phyloP scores from a whole-genome alignment of 176 grass and related monocot genomes.

The Triticum timopheevii region DNA sequence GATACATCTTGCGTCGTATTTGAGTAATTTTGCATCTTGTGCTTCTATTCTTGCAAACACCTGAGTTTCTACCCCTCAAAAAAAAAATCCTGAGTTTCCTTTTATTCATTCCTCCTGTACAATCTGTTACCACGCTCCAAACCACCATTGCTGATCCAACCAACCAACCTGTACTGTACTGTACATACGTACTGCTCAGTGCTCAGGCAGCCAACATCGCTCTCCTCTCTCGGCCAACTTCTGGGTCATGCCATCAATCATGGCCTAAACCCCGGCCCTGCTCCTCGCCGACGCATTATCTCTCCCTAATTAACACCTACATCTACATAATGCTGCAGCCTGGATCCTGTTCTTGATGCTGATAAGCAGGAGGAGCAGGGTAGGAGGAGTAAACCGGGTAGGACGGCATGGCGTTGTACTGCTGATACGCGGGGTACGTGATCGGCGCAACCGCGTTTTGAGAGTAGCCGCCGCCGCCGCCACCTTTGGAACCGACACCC shows the following conservation, averaged over 20 bases:
- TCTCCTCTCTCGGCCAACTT: background rate
- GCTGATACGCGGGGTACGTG: constrained; percentile 31
- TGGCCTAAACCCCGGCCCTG: background rate
- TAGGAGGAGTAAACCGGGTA: constrained; percentile 44
- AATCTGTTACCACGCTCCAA: background rate
- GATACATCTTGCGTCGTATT: no score
- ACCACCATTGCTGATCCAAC: background rate
- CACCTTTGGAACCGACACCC: background rate
- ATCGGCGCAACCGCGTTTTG: background rate
- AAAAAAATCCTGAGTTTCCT: background rate
- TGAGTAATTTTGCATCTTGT: background rate
- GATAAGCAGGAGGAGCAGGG: constrained; percentile 11
- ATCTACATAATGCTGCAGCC: constrained; percentile 46
- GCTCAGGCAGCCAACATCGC: background rate
- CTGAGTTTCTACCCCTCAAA: background rate
- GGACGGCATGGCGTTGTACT: constrained; percentile 45
- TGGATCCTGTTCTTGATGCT: constrained; percentile 44
- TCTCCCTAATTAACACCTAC: background rate
- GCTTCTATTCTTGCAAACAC: background rate
- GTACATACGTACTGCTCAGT: background rate
- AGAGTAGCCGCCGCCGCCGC: background rate
- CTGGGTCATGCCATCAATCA: background rate
- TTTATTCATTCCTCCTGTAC: background rate
- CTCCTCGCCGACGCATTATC: background rate
- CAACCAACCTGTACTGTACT: background rate